Evolutionary conservation across 495 filamentous ascomycete species (phyloP).

Genomic region (Echria macrotheca): DNA sequence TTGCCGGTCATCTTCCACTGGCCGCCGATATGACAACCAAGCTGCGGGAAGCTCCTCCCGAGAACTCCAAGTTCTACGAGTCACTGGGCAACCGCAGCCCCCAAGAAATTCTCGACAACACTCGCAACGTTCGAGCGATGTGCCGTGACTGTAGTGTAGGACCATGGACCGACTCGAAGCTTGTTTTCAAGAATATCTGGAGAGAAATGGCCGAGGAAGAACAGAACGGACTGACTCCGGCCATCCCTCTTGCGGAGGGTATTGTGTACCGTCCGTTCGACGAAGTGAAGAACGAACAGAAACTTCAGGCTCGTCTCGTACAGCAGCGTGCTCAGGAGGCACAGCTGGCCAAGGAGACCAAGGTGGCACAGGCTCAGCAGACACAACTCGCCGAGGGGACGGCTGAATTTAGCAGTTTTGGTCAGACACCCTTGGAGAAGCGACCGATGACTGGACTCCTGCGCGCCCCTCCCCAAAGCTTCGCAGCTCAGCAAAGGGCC

Average conservation of each 20-base stretch:
- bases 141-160: slow-evolving; percentile 45
- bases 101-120: slow-evolving; percentile 28
- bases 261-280: slow-evolving; percentile 61
- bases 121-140: slow-evolving; percentile 36
- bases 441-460: slow-evolving; percentile 27
- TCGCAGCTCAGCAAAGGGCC: slow-evolving; percentile 55
- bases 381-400: slow-evolving; percentile 12
- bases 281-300: slow-evolving; percentile 33
- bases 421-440: slow-evolving; percentile 13
- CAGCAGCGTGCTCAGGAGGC: slow-evolving; percentile 15
- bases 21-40: slow-evolving; percentile 45
- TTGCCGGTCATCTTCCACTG: slow-evolving; percentile 52
- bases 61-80: slow-evolving; percentile 38
- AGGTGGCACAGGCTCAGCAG: neutral
- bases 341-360: neutral
- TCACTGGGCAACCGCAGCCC: slow-evolving; percentile 11
- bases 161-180: slow-evolving; percentile 37
- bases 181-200: slow-evolving; percentile 55
- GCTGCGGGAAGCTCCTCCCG: slow-evolving; percentile 45
- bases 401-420: slow-evolving; percentile 24
- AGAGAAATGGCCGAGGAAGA: slow-evolving; percentile 67
- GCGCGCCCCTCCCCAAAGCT: slow-evolving; percentile 48
- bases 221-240: slow-evolving; percentile 59
- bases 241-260: slow-evolving; percentile 62
- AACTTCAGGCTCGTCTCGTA: slow-evolving; percentile 24